Percentiles rank a stretch among this genome's conserved stretches.
Conservation (phyloP, 495 filamentous ascomycete species). For the Amorphotheca resinae region DNA sequence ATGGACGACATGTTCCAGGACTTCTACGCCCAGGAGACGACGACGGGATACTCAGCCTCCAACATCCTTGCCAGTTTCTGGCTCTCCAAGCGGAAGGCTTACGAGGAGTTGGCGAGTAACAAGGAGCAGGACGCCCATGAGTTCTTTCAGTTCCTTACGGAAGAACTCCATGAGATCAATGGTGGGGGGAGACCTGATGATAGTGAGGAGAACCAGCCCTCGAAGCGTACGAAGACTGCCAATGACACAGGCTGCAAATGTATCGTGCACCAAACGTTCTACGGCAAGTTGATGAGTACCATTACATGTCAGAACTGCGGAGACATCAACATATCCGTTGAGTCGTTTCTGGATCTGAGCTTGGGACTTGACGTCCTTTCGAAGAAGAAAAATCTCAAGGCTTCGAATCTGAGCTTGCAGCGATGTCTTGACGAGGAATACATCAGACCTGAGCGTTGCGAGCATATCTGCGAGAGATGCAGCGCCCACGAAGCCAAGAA, state of each 20-base stretch:
- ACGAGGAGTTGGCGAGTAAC: slow-evolving; percentile 73
- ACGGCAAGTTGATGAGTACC: slow-evolving; percentile 73
- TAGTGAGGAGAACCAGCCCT: slow-evolving; percentile 30
- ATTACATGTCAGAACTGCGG: slow-evolving; percentile 77
- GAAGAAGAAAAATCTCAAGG: slow-evolving; percentile 34
- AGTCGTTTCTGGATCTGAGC: slow-evolving; percentile 78
- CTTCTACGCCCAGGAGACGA: slow-evolving; percentile 68
- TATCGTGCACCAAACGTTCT: slow-evolving; percentile 81
- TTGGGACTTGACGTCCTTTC: slow-evolving; percentile 57
- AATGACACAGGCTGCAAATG: slow-evolving; percentile 52
- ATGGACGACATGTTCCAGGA: slow-evolving; percentile 87
- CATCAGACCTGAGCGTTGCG: slow-evolving; percentile 61
- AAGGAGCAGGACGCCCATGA: slow-evolving; percentile 92
- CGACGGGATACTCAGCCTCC: slow-evolving; percentile 71
- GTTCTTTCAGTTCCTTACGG: slow-evolving; percentile 84
- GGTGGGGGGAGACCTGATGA: slow-evolving; percentile 30
- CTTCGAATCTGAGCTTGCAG: slow-evolving; percentile 42
- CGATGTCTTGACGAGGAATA: slow-evolving; percentile 73
- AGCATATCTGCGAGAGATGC: slow-evolving; percentile 72
- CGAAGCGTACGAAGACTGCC: slow-evolving; percentile 7
- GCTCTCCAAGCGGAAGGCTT: slow-evolving; percentile 51
- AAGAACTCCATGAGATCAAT: slow-evolving; percentile 66
- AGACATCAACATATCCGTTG: slow-evolving; percentile 62
- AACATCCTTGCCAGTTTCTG: slow-evolving; percentile 70
- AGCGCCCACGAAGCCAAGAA: slow-evolving; percentile 63